These are phyloP conservation scores for Agaricales sp. DNA, from an alignment of 1,284 basidiomycete genomes.

Conservation along the genomic window DNA sequence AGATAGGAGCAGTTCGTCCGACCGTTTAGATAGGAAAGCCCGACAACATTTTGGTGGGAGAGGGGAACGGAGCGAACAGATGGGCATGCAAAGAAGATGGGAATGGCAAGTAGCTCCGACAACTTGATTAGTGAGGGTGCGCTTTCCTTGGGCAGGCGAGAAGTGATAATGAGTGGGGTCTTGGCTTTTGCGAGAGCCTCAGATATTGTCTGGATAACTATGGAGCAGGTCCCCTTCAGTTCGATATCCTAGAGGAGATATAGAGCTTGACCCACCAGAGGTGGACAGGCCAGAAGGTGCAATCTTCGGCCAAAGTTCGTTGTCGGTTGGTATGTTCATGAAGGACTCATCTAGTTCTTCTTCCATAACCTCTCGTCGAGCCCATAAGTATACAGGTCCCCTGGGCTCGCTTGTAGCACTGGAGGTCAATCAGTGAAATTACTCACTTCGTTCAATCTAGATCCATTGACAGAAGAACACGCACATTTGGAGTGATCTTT, in stretches of 20 bases:
- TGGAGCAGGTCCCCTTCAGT: too few relatives aligned
- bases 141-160: constrained; percentile 36
- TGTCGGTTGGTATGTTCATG: constrained; percentile 18
- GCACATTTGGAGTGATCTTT: constrained; percentile 55
- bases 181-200: constrained; percentile 37
- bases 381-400: constrained; percentile 67
- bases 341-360: constrained; percentile 38
- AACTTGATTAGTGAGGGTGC: constrained; percentile 36
- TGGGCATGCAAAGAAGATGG: constrained; percentile 43
- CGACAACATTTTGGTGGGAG: constrained; percentile 44
- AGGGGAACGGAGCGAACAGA: constrained; percentile 43
- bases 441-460: too few relatives aligned
- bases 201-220: constrained; percentile 35
- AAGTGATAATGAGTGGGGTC: constrained; percentile 55
- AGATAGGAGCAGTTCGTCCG: constrained; percentile 36
- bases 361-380: constrained; percentile 59
- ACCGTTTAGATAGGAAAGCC: constrained; percentile 32
- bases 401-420: constrained; percentile 57
- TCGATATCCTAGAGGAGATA: too few relatives aligned
- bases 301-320: constrained; percentile 38
- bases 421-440: neutral
- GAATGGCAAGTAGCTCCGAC: constrained; percentile 41
- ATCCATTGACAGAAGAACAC: too few relatives aligned
- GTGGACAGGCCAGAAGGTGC: constrained; percentile 38
- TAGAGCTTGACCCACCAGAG: constrained; percentile 23